Evolutionary conservation across 2,329 filamentous ascomycete species (phyloP).

Genomic region (Cordyceps javanica): DNA sequence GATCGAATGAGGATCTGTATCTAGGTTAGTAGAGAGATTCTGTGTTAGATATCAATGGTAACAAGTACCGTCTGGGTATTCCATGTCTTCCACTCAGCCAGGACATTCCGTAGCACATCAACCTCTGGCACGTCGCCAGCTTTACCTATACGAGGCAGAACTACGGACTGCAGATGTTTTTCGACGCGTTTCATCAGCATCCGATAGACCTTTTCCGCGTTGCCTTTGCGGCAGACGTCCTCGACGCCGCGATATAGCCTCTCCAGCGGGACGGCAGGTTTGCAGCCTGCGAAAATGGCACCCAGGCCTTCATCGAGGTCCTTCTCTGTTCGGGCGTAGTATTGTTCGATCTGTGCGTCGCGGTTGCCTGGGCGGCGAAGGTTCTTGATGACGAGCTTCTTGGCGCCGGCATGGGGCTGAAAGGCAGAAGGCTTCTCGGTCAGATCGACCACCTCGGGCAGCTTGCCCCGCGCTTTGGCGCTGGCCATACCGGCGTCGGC

Average conservation of each 20-base stretch:
- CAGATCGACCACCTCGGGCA: constrained; percentile 32
- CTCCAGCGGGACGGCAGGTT: constrained; percentile 70
- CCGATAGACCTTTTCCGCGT: constrained; percentile 61
- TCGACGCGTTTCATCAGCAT: constrained; percentile 62
- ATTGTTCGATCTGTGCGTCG: constrained; percentile 60
- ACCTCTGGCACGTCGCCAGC: constrained; percentile 49
- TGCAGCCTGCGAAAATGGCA: constrained; percentile 62
- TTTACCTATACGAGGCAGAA: constrained; percentile 50
- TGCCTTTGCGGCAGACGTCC: constrained; percentile 77
- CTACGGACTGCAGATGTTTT: constrained; percentile 55
- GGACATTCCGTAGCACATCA: constrained; percentile 52
- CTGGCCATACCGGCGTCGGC: constrained; percentile 26
- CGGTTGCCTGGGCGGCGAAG: constrained; percentile 57
- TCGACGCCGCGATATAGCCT: constrained; percentile 86
- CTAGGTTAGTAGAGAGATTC: constrained; percentile 3
- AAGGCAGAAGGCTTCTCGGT: constrained; percentile 41
- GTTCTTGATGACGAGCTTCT: constrained; percentile 92
- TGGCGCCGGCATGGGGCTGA: constrained; percentile 69
- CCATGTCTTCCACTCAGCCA: constrained; percentile 68
- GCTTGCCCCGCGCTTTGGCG: constrained; percentile 34
- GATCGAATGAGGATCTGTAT: constrained; percentile 67
- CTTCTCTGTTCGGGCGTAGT: constrained; percentile 68
- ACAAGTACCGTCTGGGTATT: constrained; percentile 63
- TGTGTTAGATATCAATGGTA: background rate
- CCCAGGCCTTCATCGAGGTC: constrained; percentile 69